These are phyloP conservation scores for Rhizophagus clarus DNA, from an alignment of 192 early-diverging fungal genomes.

Conservation along the genomic window DNA sequence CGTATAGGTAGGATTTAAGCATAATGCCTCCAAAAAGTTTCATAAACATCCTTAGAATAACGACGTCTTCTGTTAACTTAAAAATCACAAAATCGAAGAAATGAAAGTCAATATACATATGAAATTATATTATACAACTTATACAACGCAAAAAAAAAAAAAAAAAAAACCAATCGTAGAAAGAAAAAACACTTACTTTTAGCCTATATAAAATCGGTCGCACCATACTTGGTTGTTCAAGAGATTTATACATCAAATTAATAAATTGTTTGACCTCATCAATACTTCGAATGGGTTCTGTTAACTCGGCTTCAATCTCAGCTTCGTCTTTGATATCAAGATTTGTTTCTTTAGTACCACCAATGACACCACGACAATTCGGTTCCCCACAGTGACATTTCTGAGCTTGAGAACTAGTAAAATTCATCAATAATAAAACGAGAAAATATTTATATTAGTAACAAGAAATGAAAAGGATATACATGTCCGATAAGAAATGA, in stretches of 20 bases:
- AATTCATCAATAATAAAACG: neutral
- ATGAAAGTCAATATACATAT: neutral
- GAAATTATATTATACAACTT: too few species aligned
- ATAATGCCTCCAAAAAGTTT: constrained; percentile 8
- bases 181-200: neutral
- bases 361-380: constrained; percentile 90
- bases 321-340: constrained; percentile 40
- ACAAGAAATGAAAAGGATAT: neutral
- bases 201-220: neutral
- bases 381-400: constrained; percentile 89
- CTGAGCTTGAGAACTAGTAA: constrained; percentile 79
- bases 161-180: too few species aligned
- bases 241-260: neutral
- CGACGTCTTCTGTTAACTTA: constrained; percentile 4
- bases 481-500: neutral
- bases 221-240: constrained; percentile 8
- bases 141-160: neutral
- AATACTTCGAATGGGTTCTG: neutral
- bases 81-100: neutral
- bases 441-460: constrained; percentile 1
- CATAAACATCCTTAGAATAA: constrained; percentile 9
- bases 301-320: neutral
- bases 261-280: constrained; percentile 14
- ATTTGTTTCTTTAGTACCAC: constrained; percentile 73
- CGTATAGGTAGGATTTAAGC: constrained; percentile 6